A percentile compares a stretch with the other conserved stretches of the same genome.
Conservation (phyloP, 1,284 basidiomycete genomes). For the Porogramme epimiltina region DNA sequence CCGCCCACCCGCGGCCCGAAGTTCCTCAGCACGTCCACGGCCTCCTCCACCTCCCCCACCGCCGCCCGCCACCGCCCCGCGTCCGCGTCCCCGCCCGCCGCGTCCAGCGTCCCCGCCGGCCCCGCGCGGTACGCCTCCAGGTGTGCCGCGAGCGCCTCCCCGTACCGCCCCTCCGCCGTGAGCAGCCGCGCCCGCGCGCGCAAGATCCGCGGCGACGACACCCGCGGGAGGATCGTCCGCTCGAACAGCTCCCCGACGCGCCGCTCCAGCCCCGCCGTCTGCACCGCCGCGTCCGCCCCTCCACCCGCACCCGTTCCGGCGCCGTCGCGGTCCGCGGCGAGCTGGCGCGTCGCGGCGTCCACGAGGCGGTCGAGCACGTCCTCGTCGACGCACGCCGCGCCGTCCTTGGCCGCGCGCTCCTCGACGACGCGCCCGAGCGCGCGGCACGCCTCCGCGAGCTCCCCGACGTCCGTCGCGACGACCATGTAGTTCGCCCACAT, state of each 20-base stretch:
- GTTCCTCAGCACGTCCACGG: conserved; percentile 82
- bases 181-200: conserved; percentile 80
- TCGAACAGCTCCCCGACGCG: conserved; percentile 78
- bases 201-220: conserved; percentile 79
- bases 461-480: conserved; percentile 91
- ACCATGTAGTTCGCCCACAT: conserved; percentile 99
- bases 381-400: conserved; percentile 70
- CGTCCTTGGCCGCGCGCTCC: conserved; percentile 68
- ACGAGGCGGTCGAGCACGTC: conserved; percentile 88
- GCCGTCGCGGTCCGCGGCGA: background rate
- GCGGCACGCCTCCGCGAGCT: conserved; percentile 85
- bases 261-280: conserved; percentile 64
- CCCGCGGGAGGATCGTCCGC: conserved; percentile 73
- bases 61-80: conserved; percentile 70
- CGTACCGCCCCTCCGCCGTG: conserved; percentile 71
- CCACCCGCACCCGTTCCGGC: conserved; percentile 36
- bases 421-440: conserved; percentile 86
- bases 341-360: conserved; percentile 72
- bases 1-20: conserved; percentile 77
- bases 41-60: conserved; percentile 77
- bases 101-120: conserved; percentile 66
- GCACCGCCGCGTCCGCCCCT: conserved; percentile 42
- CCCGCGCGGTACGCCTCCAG: conserved; percentile 82
- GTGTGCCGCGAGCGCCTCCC: conserved; percentile 79
- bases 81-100: conserved; percentile 62